phyloP scores from a whole-genome alignment of 2,329 filamentous ascomycete species.

The Salinomyces thailandicus region DNA sequence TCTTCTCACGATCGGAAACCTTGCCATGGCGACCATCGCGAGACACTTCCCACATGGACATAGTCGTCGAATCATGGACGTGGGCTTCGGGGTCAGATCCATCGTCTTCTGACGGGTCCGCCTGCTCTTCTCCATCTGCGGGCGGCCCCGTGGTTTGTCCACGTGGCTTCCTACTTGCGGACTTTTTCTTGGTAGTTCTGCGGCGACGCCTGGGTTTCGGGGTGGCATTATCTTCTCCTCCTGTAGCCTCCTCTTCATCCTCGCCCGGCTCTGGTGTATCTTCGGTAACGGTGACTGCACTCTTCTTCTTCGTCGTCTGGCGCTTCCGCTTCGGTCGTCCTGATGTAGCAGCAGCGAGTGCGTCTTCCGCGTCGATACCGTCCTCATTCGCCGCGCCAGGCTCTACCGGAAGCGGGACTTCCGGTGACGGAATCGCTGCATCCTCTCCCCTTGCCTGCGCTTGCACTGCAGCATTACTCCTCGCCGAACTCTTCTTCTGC shows the following conservation, averaged over 20 bases:
- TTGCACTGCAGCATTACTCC: constrained; percentile 15
- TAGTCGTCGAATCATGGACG: constrained; percentile 51
- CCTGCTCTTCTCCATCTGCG: not conserved
- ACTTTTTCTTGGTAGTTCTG: not conserved
- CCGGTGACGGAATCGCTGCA: not conserved
- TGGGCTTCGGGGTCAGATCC: constrained; percentile 26
- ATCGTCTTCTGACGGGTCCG: constrained; percentile 6
- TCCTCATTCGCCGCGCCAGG: too few relatives aligned
- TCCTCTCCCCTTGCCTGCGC: constrained; percentile 2
- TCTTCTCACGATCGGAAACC: constrained; percentile 62
- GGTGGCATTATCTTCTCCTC: not conserved
- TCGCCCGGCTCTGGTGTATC: constrained; percentile 1
- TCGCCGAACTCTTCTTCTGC: constrained; percentile 12
- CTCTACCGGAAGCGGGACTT: not conserved
- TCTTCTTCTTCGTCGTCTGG: constrained; percentile 1
- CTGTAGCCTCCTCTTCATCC: not conserved
- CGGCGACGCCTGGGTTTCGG: not conserved
- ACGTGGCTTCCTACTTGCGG: constrained; percentile 2
- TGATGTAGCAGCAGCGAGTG: not conserved
- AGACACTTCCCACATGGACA: constrained; percentile 64
- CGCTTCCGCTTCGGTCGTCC: not conserved
- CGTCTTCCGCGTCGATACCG: not conserved
- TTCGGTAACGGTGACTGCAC: constrained; percentile 2
- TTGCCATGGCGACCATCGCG: constrained; percentile 51
- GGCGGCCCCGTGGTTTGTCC: constrained; percentile 5